Evolutionary conservation across 306 rosid species (phyloP), one percentile per base, ranked within the genome.

Genomic region (Cicer pinnatifidum): DNA sequence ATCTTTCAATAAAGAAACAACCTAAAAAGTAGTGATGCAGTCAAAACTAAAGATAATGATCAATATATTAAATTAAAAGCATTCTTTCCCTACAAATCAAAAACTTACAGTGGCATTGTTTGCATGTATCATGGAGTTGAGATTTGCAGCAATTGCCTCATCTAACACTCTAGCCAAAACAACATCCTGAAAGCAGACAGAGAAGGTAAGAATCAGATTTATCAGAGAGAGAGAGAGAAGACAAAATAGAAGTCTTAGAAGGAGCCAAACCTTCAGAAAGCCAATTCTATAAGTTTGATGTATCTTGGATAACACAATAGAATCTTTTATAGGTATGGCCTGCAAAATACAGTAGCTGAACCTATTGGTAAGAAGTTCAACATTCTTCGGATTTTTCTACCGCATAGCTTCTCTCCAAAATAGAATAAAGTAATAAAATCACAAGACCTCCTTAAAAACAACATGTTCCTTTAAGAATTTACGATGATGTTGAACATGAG

Each of bases 221-320:
- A 38, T 33, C 9, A 37, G 19, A 62, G 50, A 46, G 4, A 40
- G 40, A 73, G 58, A 40, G 40, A 73, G 58, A 10, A 35, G 19
- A 39, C 23, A 52, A 58, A 51, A 67, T 46, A 59, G 16, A 57
- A 70, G 67, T 17, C 53, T 52, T 63, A 39, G 58, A 40, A 61
- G 48, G 44, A 75, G 76, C 51, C 83, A 35, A 78, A 90, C 98
- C 98, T 92, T 92, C 73, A 92, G 72, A 86, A 89, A 90, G 64
- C 98, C 97, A 89, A 92, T 78, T 85, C 92, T 86, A 82, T 90
- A 92, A 5, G 98, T 89, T 87, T 92, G 98, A 80, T 92, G 98
- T 86, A 92, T 92, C 89, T 86, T 92, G 9, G 98, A 92, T 71
- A 92, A 80, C 56, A 89, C 96, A 66, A 51, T 38, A 23, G 75